Evolutionary conservation across 345 rosid species (phyloP).

Genomic region (Euphorbia pulcherrima): DNA sequence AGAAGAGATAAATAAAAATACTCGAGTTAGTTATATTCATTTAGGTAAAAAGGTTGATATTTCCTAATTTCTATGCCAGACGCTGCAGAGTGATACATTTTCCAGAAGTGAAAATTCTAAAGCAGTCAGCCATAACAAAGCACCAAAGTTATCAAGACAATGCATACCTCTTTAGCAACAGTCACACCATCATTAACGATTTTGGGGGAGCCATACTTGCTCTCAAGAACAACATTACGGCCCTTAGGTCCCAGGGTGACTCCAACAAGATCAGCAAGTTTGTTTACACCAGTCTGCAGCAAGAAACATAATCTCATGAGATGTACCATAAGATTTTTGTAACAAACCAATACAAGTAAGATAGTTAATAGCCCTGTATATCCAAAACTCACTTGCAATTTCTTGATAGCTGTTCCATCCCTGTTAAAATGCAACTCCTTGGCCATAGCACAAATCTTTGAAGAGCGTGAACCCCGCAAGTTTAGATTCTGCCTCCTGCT

Average conservation of each 20-base stretch:
- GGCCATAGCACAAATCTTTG: conserved; percentile 64
- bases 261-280: conserved; percentile 95
- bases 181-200: conserved; percentile 98
- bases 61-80: neutral
- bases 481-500: conserved; percentile 47
- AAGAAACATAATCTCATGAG: conserved; percentile 4
- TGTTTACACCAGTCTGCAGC: conserved; percentile 84
- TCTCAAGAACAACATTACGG: conserved; percentile 94
- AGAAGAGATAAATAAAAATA: neutral
- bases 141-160: neutral
- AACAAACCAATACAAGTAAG: neutral
- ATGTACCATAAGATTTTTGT: neutral
- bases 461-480: conserved; percentile 41
- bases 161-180: conserved; percentile 82
- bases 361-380: neutral
- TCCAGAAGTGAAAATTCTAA: neutral
- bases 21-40: neutral
- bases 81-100: neutral
- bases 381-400: conserved; percentile 63
- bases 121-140: neutral
- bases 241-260: conserved; percentile 97
- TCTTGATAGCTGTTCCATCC: conserved; percentile 85
- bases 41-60: neutral
- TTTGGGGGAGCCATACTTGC: conserved; percentile 97
- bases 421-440: conserved; percentile 92